Percentiles rank a stretch among this genome's conserved stretches.
Conservation (phyloP, 768 basidiomycete species). For the Porphyrellus cyaneotinctus region DNA sequence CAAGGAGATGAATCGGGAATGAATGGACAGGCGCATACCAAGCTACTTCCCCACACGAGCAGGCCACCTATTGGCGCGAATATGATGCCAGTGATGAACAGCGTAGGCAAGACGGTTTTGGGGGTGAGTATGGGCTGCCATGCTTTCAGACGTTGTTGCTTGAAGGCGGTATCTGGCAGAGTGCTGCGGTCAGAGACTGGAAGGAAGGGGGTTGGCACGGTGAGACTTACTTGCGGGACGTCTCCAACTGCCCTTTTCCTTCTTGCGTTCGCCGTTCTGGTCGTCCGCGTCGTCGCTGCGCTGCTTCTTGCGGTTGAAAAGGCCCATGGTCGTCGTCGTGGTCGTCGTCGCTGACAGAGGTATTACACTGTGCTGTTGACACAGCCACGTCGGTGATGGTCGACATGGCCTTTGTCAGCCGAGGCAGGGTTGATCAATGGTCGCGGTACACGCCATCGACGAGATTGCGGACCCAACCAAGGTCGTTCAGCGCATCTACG, state of each 20-base stretch:
- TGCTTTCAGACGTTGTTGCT: slow-evolving; percentile 98
- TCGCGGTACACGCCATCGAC: slow-evolving; percentile 45
- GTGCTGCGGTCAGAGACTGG: slow-evolving; percentile 13
- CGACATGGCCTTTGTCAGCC: slow-evolving; percentile 13
- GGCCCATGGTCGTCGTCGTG: slow-evolving; percentile 40
- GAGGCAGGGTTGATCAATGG: slow-evolving; percentile 37
- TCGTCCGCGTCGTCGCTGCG: slow-evolving; percentile 34
- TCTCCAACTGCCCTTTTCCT: slow-evolving; percentile 83
- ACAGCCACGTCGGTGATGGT: slow-evolving; percentile 10
- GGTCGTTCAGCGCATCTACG: slow-evolving; percentile 48
- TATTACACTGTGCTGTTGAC: not conserved
- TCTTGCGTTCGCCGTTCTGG: slow-evolving; percentile 52
- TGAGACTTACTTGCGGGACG: slow-evolving; percentile 68
- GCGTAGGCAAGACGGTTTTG: slow-evolving; percentile 93
- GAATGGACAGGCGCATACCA: slow-evolving; percentile 38
- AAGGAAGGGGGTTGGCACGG: slow-evolving; percentile 2
- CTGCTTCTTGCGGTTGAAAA: slow-evolving; percentile 54
- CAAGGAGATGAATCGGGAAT: slow-evolving; percentile 21
- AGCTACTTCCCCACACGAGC: slow-evolving; percentile 84
- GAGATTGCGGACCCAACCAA: slow-evolving; percentile 47
- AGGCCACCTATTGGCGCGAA: slow-evolving; percentile 96
- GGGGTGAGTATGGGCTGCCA: slow-evolving; percentile 99
- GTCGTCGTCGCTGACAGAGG: slow-evolving; percentile 5
- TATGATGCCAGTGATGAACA: slow-evolving; percentile 90
- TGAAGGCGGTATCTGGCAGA: slow-evolving; percentile 88